These are phyloP conservation scores for Platismatia glauca DNA, from an alignment of 495 filamentous ascomycete genomes.

Conservation along the genomic window DNA sequence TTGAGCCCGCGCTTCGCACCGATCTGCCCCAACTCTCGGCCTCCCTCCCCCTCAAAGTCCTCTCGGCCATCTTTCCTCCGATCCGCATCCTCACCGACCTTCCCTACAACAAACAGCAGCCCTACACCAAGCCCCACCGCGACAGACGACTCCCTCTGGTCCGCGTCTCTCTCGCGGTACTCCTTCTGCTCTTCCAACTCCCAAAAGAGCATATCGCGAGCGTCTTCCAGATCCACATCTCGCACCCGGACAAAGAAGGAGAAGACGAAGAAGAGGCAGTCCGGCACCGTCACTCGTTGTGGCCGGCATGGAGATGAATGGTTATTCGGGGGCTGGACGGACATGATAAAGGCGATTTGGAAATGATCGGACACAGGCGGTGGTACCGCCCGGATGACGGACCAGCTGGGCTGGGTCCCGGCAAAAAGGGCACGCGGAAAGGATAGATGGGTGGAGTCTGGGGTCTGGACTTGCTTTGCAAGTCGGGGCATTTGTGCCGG, in stretches of 20 bases:
- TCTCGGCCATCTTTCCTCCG: not conserved
- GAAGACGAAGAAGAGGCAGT: not conserved
- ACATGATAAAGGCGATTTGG: conserved; percentile 3
- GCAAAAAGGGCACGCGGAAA: not conserved
- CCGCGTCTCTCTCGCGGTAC: conserved; percentile 15
- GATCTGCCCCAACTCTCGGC: not conserved
- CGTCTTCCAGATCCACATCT: not conserved
- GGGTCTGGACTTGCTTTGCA: not conserved
- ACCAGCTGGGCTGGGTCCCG: not conserved
- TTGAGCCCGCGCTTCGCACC: not conserved
- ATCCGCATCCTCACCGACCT: not conserved
- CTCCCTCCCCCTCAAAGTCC: not conserved
- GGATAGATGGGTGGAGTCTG: not conserved
- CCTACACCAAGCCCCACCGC: not conserved
- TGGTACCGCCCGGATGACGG: not conserved
- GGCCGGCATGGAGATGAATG: conserved; percentile 17
- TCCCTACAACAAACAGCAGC: not conserved
- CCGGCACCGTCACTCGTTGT: conserved; percentile 3
- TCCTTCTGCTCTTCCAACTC: conserved; percentile 15
- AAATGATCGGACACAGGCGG: not conserved
- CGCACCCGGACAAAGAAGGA: not conserved
- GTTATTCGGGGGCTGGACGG: conserved; percentile 14
- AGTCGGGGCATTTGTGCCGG: not conserved
- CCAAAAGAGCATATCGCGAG: not conserved
- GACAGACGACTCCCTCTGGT: conserved; percentile 13